A percentile compares a stretch with the other conserved stretches of the same genome.
Conservation (phyloP, 2,329 filamentous ascomycete species). For the Phialocephala subalpina region DNA sequence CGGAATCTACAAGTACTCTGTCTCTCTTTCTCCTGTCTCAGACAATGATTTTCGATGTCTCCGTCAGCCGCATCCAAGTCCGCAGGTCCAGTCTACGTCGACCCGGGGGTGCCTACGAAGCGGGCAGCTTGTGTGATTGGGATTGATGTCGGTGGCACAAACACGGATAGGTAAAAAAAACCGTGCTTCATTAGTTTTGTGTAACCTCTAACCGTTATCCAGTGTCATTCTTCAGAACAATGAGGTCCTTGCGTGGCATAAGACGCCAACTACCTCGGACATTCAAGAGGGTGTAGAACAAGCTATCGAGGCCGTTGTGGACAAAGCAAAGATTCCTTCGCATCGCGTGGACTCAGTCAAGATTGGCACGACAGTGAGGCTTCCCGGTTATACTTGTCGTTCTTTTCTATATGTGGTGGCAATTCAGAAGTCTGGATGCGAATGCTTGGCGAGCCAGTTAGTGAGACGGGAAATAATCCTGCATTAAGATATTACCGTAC, state of each 20-base stretch:
- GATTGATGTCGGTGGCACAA: slow-evolving; percentile 67
- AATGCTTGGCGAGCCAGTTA: background rate
- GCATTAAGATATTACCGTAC: background rate
- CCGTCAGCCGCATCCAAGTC: slow-evolving; percentile 17
- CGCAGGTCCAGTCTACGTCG: slow-evolving; percentile 13
- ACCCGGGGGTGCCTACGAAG: slow-evolving; percentile 34
- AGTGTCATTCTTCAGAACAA: slow-evolving; percentile 39
- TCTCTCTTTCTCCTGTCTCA: slow-evolving; percentile 4
- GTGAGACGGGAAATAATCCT: background rate
- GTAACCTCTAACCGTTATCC: slow-evolving; percentile 2
- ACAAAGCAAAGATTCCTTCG: slow-evolving; percentile 48
- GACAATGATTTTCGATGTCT: slow-evolving; percentile 24
- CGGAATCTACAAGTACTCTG: slow-evolving; percentile 4
- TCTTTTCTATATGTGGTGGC: background rate
- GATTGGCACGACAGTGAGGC: slow-evolving; percentile 50
- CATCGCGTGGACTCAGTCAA: slow-evolving; percentile 54
- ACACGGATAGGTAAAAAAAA: slow-evolving; percentile 50
- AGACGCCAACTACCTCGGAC: slow-evolving; percentile 58
- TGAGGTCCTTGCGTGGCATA: slow-evolving; percentile 50
- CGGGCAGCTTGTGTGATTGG: slow-evolving; percentile 39
- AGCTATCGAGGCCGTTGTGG: slow-evolving; percentile 54
- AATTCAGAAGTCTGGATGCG: background rate
- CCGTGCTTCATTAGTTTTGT: background rate
- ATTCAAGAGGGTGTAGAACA: slow-evolving; percentile 57
- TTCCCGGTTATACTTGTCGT: background rate